phyloP scores from a whole-genome alignment of 805 yeast species.

The Yamadazyma phyllophila region DNA sequence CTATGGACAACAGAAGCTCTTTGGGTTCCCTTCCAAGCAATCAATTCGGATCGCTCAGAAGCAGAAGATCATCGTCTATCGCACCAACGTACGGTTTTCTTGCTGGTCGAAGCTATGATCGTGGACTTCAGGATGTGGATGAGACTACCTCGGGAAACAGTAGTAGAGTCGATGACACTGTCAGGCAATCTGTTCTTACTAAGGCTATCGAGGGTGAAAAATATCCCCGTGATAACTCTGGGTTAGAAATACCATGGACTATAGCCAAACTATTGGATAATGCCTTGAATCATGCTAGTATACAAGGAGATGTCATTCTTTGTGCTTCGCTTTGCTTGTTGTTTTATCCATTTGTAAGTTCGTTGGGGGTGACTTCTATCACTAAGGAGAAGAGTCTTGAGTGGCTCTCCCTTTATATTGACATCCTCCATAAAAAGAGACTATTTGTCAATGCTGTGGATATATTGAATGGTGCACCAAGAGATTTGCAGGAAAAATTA shows the following conservation, averaged over 20 bases:
- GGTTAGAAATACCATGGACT: constrained; percentile 50
- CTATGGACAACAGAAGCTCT: constrained; percentile 12
- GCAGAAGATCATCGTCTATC: constrained; percentile 22
- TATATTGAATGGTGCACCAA: constrained; percentile 46
- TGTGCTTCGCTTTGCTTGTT: constrained; percentile 56
- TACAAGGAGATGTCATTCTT: constrained; percentile 64
- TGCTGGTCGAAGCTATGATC: constrained; percentile 8
- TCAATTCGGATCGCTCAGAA: constrained; percentile 11
- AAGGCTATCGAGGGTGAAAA: constrained; percentile 12
- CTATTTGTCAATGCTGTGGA: constrained; percentile 59
- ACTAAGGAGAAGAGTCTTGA: constrained; percentile 41
- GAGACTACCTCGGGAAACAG: constrained; percentile 4
- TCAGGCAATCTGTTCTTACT: constrained; percentile 13
- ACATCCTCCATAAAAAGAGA: constrained; percentile 46
- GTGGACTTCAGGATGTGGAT: constrained; percentile 14
- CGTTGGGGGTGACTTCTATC: constrained; percentile 19
- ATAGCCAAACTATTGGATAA: constrained; percentile 48
- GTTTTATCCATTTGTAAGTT: constrained; percentile 36
- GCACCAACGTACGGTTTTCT: constrained; percentile 18
- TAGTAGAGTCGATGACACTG: not conserved
- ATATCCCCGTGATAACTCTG: constrained; percentile 9
- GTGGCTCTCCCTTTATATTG: constrained; percentile 56
- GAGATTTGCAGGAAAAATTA: constrained; percentile 24
- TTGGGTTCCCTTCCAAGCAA: constrained; percentile 12
- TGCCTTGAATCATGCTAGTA: constrained; percentile 52